Conservation (phyloP, 208 protist species). For the Trypanosoma vivax region DNA sequence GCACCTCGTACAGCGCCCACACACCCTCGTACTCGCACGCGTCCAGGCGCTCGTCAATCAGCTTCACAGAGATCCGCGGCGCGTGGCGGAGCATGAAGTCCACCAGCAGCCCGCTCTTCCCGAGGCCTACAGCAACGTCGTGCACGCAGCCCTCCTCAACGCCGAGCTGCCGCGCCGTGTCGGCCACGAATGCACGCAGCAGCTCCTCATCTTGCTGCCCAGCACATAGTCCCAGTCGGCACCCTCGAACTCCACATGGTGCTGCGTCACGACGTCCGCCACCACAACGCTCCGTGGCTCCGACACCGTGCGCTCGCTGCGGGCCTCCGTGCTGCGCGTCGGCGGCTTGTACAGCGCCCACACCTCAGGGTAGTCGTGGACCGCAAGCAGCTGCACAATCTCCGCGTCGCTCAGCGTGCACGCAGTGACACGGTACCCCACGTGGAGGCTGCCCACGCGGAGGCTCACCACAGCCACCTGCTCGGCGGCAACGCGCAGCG, state of each 20-base stretch:
- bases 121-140: too few relatives aligned
- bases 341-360: too few relatives aligned
- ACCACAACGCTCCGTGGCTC: background rate
- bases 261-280: slow-evolving; percentile 6
- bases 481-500: background rate
- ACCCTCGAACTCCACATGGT: slow-evolving; percentile 41
- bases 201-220: too few relatives aligned
- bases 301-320: too few relatives aligned
- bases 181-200: too few relatives aligned
- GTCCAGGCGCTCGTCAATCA: background rate
- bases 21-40: background rate
- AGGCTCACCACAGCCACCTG: background rate
- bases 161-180: too few relatives aligned
- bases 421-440: background rate
- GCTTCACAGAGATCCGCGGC: background rate
- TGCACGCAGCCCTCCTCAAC: too few relatives aligned
- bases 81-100: background rate
- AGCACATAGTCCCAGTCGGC: too few relatives aligned
- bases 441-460: background rate
- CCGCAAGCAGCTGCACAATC: background rate
- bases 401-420: background rate
- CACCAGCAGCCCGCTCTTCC: too few relatives aligned
- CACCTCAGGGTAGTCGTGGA: background rate
- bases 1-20: background rate
- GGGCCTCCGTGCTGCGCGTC: too few relatives aligned